phyloP scores from a whole-genome alignment of 2,329 filamentous ascomycete species.

The Fusarium tricinctum region DNA sequence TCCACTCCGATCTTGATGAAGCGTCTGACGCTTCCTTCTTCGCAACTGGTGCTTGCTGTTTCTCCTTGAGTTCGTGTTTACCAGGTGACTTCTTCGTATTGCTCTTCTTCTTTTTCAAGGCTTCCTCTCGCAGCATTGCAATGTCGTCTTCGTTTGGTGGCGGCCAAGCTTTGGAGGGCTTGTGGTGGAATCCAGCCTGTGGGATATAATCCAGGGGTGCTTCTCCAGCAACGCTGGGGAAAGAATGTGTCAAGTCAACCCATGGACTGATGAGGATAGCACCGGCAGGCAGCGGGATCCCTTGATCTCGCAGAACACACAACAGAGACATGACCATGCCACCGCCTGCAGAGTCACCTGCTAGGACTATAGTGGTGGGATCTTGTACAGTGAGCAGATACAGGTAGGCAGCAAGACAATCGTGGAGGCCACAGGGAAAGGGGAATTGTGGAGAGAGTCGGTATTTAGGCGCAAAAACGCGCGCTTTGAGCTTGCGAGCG shows the following conservation, averaged over 20 bases:
- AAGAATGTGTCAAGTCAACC: constrained; percentile 96
- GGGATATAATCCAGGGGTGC: constrained; percentile 90
- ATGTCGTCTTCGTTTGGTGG: constrained; percentile 86
- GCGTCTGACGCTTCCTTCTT: constrained; percentile 39
- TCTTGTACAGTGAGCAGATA: constrained; percentile 83
- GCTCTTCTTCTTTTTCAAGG: constrained; percentile 58
- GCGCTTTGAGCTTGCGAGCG: constrained; percentile 91
- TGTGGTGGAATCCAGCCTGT: constrained; percentile 87
- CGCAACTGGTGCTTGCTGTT: constrained; percentile 55
- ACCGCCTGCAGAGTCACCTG: constrained; percentile 93
- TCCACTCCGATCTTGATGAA: constrained; percentile 46
- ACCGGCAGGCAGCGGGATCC: constrained; percentile 87
- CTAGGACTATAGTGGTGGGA: constrained; percentile 85
- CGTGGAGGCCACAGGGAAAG: constrained; percentile 92
- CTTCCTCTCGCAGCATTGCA: constrained; percentile 64
- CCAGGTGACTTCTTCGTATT: constrained; percentile 41
- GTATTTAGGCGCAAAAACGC: constrained; percentile 89
- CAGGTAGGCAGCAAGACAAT: constrained; percentile 90
- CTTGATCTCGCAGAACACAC: constrained; percentile 84
- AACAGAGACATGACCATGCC: constrained; percentile 89
- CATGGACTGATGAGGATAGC: constrained; percentile 93
- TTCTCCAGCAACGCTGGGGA: constrained; percentile 85
- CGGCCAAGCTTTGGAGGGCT: constrained; percentile 91
- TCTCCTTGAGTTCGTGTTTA: constrained; percentile 49
- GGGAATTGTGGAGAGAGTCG: constrained; percentile 93